Conservation (phyloP, 495 filamentous ascomycete species). For the Tricharina praecox region DNA sequence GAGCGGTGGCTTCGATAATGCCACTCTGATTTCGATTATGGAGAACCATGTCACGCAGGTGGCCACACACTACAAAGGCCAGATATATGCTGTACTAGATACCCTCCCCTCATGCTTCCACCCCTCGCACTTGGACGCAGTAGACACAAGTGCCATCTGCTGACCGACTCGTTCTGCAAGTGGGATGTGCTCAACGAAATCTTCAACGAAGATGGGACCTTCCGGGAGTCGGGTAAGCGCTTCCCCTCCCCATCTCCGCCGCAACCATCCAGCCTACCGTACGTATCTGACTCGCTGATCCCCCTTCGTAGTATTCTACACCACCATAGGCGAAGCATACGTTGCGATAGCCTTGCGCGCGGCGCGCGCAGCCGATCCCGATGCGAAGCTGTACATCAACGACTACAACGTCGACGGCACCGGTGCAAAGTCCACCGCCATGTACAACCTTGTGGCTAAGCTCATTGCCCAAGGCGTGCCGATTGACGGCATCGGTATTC, state of each 20-base stretch:
- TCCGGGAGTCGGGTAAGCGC: slow-evolving; percentile 19
- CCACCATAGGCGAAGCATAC: slow-evolving; percentile 33
- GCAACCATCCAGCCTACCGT: too few species aligned
- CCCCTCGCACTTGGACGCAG: too few species aligned
- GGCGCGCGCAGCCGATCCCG: slow-evolving; percentile 35
- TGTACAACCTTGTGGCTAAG: slow-evolving; percentile 33
- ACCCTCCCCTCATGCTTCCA: too few species aligned
- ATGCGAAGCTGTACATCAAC: slow-evolving; percentile 48
- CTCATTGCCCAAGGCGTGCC: slow-evolving; percentile 34
- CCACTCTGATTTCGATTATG: slow-evolving; percentile 36
- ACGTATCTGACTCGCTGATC: too few species aligned
- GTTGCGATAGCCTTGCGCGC: slow-evolving; percentile 33
- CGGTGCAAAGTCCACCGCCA: slow-evolving; percentile 33
- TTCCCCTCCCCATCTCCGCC: background rate
- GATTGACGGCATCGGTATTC: slow-evolving; percentile 44
- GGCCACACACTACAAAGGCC: slow-evolving; percentile 42
- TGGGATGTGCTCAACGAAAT: slow-evolving; percentile 45
- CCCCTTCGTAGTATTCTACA: slow-evolving; percentile 31
- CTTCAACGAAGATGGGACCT: slow-evolving; percentile 32
- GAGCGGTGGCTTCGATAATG: slow-evolving; percentile 33
- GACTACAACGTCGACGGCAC: slow-evolving; percentile 48
- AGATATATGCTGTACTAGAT: slow-evolving; percentile 30
- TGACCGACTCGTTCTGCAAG: slow-evolving; percentile 13
- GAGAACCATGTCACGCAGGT: slow-evolving; percentile 43
- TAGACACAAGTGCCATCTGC: too few species aligned